Evolutionary conservation across 352 stramenopile species (phyloP).

Genomic region (Pythium utonaiense): DNA sequence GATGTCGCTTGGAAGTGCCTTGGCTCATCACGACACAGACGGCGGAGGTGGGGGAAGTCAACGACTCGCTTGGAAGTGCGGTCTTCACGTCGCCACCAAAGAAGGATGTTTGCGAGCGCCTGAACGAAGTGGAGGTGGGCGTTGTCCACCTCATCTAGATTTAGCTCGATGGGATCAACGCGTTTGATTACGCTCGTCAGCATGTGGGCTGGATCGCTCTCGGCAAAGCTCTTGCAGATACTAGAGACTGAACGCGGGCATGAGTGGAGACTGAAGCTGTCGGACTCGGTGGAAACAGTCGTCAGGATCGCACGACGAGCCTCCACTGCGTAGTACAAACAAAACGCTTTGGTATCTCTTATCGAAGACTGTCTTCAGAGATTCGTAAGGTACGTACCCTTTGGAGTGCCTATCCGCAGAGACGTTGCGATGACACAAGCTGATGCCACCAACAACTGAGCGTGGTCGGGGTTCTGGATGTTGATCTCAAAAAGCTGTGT

Average conservation of each 20-base stretch:
- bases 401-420: slow-evolving; percentile 20
- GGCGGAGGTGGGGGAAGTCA: slow-evolving; percentile 23
- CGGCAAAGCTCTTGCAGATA: slow-evolving; percentile 21
- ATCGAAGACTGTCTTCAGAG: too few species aligned
- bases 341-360: too few species aligned
- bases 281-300: not conserved
- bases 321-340: too few species aligned
- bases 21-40: slow-evolving; percentile 8
- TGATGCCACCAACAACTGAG: slow-evolving; percentile 25
- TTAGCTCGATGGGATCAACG: slow-evolving; percentile 9
- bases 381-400: slow-evolving; percentile 18
- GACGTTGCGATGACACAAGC: slow-evolving; percentile 35
- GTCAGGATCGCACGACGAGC: slow-evolving; percentile 3
- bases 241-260: slow-evolving; percentile 12
- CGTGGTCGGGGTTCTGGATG: slow-evolving; percentile 12
- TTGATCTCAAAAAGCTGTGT: slow-evolving; percentile 20
- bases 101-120: slow-evolving; percentile 28
- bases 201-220: slow-evolving; percentile 5
- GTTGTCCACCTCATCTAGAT: slow-evolving; percentile 6
- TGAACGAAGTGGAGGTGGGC: slow-evolving; percentile 34
- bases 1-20: slow-evolving; percentile 14
- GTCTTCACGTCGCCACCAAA: slow-evolving; percentile 4
- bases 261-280: slow-evolving; percentile 25
- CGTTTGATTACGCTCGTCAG: slow-evolving; percentile 8
- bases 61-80: slow-evolving; percentile 2